Evolutionary conservation across 2,329 filamentous ascomycete species (phyloP), one percentile per base, ranked within the genome.

Genomic region (Exserohilum rostratum): DNA sequence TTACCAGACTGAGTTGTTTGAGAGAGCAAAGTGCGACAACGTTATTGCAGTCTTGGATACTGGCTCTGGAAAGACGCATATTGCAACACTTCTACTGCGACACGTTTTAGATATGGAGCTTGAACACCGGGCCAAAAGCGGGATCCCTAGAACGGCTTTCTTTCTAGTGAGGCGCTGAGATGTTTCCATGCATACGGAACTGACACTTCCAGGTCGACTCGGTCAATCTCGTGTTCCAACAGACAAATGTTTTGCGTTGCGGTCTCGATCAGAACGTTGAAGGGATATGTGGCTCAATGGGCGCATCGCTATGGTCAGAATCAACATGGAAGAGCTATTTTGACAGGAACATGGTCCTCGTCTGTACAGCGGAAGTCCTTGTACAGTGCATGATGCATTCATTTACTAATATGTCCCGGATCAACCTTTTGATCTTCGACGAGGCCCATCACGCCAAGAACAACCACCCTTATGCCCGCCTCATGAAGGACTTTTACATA

Each of bases 391-490:
- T 99, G 2, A 84, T 87, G 60, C 89, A 89, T 65, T 88, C 89
- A 0, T 96, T 91, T 74, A 83, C 97, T 55, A 83, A 76, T 9
- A 96, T 99, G 78, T 79, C 85, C 15, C 85, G 90, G 64, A 91
- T 98, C 73, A 98, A 93, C 67, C 83, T 99, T 1, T 80, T 99
- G 33, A 87, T 98, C 55, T 96, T 99, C 62, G 95, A 99, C 67
- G 95, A 99, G 75, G 95, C 93, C 5, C 95, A 99, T 67, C 95
- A 98, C 69, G 87, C 93, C 0, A 99, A 99, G 76, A 96, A 93
- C 72, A 90, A 92, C 46, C 95, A 99, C 67, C 84, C 91, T 0
- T 99, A 96, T 69, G 91, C 93, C 17, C 84, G 82, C 25, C 95
- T 99, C 54, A 90, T 99, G 76, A 92, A 90, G 65, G 89, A 96